Base-by-base conservation (phyloP, 768 basidiomycete genomes). In the Lentinula raphanica region DNA sequence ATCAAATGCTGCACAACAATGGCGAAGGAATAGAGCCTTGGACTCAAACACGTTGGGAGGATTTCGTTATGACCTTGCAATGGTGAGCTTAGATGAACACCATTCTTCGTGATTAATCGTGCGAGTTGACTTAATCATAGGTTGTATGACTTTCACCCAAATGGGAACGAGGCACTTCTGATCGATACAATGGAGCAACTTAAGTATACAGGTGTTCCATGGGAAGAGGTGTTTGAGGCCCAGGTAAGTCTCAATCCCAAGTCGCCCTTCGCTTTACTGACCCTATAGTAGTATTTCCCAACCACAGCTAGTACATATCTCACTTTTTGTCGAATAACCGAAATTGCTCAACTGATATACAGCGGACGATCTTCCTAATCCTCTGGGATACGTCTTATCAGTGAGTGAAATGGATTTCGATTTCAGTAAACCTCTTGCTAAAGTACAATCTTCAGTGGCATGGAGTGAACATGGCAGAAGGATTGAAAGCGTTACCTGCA, bases 381-480 rank as follows among this genome's bases (percentile, higher is more conserved):
- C 54, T 21, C 45, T 45, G 31, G 51, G 56, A 50, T 59, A 39
- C 42, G 60, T 54, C 11, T 31, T 61, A n/a, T 59, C 58, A 13
- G 60, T 59, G n/a, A 36, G 17, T 31, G 28, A n/a, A n/a, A n/a
- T n/a, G 15, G 23, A 9, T 44, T 21, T 25, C 17, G 42, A 44
- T 9, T 8, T 19, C 9, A 21, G 19, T n/a, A 21, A 21, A 19
- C 17, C 7, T 44, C 12, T 21, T 23, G 17, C 42, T 44, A 1
- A 44, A 21, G 42, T 44, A 31, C 3, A 6, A 5, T 42, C 6
- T 63, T 31, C 65, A 80, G 69, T 83, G 80, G 81, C 81, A 83
- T 61, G 81, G 79, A 19, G 81, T 83, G 53, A 83, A 83, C 63
- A 74, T 84, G 73, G 80, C 80, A 3, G 82, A 83, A 64, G 81